These are phyloP conservation scores for Vicia faba DNA, from an alignment of 306 rosid species.

Conservation along the genomic window DNA sequence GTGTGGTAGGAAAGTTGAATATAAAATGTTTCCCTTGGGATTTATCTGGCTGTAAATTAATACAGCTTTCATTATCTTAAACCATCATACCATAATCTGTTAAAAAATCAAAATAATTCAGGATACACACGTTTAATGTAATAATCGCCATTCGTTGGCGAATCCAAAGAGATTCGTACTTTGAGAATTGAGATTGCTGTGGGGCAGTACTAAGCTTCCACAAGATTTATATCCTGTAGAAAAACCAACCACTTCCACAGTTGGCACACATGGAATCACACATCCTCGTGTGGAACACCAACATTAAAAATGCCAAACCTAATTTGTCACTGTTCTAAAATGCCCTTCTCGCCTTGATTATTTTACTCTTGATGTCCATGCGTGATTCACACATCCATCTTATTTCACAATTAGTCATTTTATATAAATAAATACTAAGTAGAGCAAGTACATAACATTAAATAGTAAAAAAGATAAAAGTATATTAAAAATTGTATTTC, in stretches of 20 bases:
- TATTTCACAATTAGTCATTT: neutral
- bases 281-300: conserved; percentile 30
- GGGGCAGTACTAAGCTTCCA: conserved; percentile 21
- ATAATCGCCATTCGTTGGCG: conserved; percentile 18
- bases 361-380: conserved; percentile 16
- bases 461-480: neutral
- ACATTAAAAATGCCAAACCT: conserved; percentile 5
- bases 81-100: neutral
- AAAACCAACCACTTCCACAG: conserved; percentile 31
- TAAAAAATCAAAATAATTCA: neutral
- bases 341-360: conserved; percentile 21
- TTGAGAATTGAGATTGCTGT: neutral
- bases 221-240: conserved; percentile 22
- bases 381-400: neutral
- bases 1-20: neutral
- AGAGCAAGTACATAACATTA: neutral
- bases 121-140: conserved; percentile 19
- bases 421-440: neutral
- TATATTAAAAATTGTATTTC: neutral
- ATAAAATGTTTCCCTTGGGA: conserved; percentile 7
- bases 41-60: neutral
- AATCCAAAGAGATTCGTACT: conserved; percentile 38
- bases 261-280: conserved; percentile 31
- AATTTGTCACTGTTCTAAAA: conserved; percentile 1
- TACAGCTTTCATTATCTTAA: neutral